Conservation (phyloP, 2,329 filamentous ascomycete species). For the Lachnellula arida region DNA sequence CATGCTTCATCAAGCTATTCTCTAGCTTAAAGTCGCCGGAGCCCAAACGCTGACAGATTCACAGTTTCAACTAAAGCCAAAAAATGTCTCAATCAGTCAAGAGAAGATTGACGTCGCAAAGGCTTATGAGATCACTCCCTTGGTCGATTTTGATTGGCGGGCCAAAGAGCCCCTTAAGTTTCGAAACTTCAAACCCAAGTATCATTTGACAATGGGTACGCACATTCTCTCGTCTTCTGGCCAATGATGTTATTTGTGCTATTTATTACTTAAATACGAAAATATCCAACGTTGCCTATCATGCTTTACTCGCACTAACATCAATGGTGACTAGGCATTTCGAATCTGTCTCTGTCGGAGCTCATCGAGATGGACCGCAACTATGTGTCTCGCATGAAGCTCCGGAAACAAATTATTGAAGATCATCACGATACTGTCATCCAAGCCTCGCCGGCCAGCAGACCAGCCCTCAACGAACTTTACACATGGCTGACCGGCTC, state of each 20-base stretch:
- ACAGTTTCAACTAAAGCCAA: too few species aligned
- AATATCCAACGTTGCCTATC: too few species aligned
- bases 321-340: slow-evolving; percentile 39
- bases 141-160: slow-evolving; percentile 46
- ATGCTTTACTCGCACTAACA: too few species aligned
- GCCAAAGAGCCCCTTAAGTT: slow-evolving; percentile 47
- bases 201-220: slow-evolving; percentile 59
- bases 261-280: too few species aligned
- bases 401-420: slow-evolving; percentile 44
- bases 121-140: slow-evolving; percentile 29
- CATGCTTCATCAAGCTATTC: too few species aligned
- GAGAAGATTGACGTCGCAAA: not conserved
- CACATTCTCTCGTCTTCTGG: not conserved
- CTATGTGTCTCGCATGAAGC: slow-evolving; percentile 46
- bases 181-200: slow-evolving; percentile 56
- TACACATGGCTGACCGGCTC: slow-evolving; percentile 49
- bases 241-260: too few species aligned
- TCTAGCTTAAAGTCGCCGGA: too few species aligned
- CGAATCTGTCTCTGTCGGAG: slow-evolving; percentile 47
- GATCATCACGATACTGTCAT: slow-evolving; percentile 39
- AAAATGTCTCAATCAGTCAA: not conserved
- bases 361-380: slow-evolving; percentile 56
- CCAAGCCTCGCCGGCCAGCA: slow-evolving; percentile 35
- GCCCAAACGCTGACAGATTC: too few species aligned
- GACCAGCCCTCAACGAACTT: slow-evolving; percentile 48